Evolutionary conservation across 2,329 filamentous ascomycete genomes (phyloP), one percentile per base, ranked within the genome.

Genomic region (Alternaria conjuncta): DNA sequence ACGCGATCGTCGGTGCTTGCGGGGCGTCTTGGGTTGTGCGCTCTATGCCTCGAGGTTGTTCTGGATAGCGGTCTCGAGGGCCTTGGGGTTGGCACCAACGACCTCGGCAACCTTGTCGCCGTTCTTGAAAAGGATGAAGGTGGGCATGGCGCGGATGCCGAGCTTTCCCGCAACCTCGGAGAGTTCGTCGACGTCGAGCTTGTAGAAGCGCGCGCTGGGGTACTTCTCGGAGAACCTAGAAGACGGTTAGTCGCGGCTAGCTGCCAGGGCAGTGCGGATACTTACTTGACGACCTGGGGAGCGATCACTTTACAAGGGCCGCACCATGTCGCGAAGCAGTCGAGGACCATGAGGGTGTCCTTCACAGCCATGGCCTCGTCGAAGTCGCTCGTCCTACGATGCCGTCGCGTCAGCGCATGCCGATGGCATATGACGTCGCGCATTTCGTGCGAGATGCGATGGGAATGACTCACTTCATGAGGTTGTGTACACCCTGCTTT

Each of bases 271-370:
- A 28, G 5, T 18, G 32, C 12, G 5, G 12, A 60, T 12, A 70
- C 88, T 78, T 82, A 90, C 86, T 90, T 86, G 72, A 86, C 86
- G 61, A 97, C 84, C 66, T 89, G 82, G 63, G 94, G 95, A 18
- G 93, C 88, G 75, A 97, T 96, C 74, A 90, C 87, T 86, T 94
- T 97, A 91, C 95, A 98, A 64, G 95, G 95, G 64, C 93, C 94
- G 85, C 95, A 98, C 94, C 94, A 97, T 67, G 85, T 89, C 60
- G 94, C 94, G 81, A 91, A 94, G 84, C 89, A 94, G 85, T 98
- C 95, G 75, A 98, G 84, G 65, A 97, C 84, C 72, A 97, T 87
- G 68, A 92, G 81, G 57, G 85, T 85, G 75, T 88, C 82, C 59
- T 84, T 72, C 55, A 83, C 75, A 59, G 83, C 78, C 63, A 90